Conservation (phyloP, 129 eudicot genomes). For the Escallonia herrerae region DNA sequence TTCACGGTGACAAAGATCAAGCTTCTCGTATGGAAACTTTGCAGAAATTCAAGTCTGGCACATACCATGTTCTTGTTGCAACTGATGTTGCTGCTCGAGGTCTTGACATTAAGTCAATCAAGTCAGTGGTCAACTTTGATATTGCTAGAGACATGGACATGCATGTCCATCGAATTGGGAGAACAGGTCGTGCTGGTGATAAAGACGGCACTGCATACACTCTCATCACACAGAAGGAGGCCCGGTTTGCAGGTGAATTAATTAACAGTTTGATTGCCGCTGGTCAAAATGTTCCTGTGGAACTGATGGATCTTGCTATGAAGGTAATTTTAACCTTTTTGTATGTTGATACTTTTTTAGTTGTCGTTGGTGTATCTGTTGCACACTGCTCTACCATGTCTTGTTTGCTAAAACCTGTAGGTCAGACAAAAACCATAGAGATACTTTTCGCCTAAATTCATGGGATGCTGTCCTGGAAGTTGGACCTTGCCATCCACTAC, state of each 20-base stretch:
- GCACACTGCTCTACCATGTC: not conserved
- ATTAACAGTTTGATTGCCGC: constrained; percentile 95
- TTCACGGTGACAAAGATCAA: constrained; percentile 98
- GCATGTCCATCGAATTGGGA: constrained; percentile 98
- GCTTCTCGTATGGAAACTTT: constrained; percentile 82
- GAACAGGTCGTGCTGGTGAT: constrained; percentile 99
- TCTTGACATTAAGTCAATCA: constrained; percentile 90
- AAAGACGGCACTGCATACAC: constrained; percentile 98
- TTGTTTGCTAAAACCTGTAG: not conserved
- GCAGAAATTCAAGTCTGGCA: constrained; percentile 84
- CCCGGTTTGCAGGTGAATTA: constrained; percentile 93
- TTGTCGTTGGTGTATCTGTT: not conserved
- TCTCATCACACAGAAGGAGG: constrained; percentile 88
- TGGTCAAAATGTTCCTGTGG: constrained; percentile 84
- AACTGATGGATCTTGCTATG: constrained; percentile 98
- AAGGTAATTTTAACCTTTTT: constrained; percentile 48
- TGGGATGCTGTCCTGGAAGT: not conserved
- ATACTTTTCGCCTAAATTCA: not conserved
- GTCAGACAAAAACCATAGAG: not conserved
- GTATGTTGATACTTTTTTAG: not conserved
- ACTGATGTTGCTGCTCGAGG: constrained; percentile 99
- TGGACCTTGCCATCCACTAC: not conserved
- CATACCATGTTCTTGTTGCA: constrained; percentile 83
- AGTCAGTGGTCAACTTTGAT: constrained; percentile 93
- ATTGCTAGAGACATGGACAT: constrained; percentile 98